Evolutionary conservation across 306 rosid genomes (phyloP).

Genomic region (Erythrophleum fordii): DNA sequence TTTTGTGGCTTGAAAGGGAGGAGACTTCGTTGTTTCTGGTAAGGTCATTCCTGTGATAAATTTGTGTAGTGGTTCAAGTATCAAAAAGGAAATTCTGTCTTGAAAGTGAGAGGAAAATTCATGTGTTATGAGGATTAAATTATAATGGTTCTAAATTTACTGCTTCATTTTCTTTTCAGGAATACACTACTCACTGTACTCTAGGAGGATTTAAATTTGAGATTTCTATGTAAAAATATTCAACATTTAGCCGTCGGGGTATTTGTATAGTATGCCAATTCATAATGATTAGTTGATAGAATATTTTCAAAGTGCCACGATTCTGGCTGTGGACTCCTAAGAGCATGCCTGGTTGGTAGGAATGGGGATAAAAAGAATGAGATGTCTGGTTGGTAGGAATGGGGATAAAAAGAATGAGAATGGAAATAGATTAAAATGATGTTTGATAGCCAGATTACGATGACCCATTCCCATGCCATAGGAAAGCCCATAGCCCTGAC

Average conservation of each 20-base stretch:
- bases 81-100: neutral
- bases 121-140: neutral
- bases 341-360: too few relatives aligned
- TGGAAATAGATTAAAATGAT: too few relatives aligned
- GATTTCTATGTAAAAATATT: neutral
- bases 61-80: neutral
- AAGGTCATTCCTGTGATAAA: neutral
- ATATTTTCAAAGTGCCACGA: neutral
- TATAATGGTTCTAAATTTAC: neutral
- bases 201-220: neutral
- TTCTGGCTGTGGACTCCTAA: neutral
- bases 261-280: neutral
- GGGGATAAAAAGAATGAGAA: too few relatives aligned
- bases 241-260: neutral
- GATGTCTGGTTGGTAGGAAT: too few relatives aligned
- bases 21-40: neutral
- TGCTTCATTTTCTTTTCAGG: neutral
- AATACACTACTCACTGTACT: neutral
- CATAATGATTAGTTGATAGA: too few relatives aligned
- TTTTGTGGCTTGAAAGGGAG: neutral
- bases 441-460: too few relatives aligned
- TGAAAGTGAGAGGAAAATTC: neutral
- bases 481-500: too few relatives aligned
- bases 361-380: too few relatives aligned
- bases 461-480: too few relatives aligned